Evolutionary conservation across 2,329 filamentous ascomycete genomes (phyloP).

Genomic region (Rhynchosporium graminicola): DNA sequence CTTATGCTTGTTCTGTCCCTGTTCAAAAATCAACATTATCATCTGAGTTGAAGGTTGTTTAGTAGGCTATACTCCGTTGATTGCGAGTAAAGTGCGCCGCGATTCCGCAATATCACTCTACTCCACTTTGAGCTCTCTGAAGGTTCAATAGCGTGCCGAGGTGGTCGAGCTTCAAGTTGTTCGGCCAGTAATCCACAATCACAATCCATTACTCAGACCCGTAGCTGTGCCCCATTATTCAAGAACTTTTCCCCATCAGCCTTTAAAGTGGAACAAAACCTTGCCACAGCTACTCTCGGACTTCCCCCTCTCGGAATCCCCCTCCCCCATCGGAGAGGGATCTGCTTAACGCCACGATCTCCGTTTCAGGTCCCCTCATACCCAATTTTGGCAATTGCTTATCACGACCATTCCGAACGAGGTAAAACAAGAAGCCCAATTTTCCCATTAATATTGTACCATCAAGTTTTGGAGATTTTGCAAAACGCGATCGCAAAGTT

Average conservation of each 20-base stretch:
- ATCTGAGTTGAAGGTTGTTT: not conserved
- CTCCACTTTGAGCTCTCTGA: not conserved
- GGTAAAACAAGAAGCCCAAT: not conserved
- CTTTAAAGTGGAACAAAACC: not conserved
- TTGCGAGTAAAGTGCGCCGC: not conserved
- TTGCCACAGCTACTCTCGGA: not conserved
- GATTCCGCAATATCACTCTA: slow-evolving; percentile 11
- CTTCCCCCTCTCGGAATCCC: not conserved
- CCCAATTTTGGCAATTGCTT: slow-evolving; percentile 3
- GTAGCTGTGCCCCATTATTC: not conserved
- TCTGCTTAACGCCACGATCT: slow-evolving; percentile 14
- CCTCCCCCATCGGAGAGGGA: not conserved
- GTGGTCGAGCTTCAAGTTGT: not conserved
- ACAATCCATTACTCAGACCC: no score
- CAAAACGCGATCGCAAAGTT: not conserved
- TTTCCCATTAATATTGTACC: not conserved
- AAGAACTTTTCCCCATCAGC: not conserved
- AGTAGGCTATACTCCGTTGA: not conserved
- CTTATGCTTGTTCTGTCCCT: not conserved
- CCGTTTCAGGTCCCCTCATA: slow-evolving; percentile 3
- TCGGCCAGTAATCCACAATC: not conserved
- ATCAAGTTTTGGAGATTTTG: not conserved
- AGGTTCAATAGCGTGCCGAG: slow-evolving; percentile 13
- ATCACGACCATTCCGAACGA: not conserved
- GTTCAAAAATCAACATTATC: not conserved